Evolutionary conservation across 2,329 filamentous ascomycete genomes (phyloP).

Genomic region (Pseudocercospora eumusae): DNA sequence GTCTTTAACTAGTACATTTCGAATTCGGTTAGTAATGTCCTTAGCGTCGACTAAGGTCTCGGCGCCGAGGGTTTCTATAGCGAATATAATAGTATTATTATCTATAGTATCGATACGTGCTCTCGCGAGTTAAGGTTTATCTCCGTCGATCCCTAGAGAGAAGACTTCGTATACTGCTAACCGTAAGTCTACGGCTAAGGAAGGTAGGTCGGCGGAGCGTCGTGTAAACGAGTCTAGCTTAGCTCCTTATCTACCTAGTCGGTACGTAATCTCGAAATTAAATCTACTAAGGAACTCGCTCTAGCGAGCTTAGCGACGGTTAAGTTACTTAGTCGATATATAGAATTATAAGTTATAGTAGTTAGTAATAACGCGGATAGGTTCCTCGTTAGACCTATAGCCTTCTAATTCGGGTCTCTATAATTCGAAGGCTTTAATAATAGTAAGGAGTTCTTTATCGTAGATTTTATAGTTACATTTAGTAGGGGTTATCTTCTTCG

Average conservation of each 20-base stretch:
- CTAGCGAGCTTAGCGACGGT: not conserved
- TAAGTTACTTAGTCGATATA: not conserved
- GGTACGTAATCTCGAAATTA: not conserved
- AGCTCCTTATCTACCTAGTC: not conserved
- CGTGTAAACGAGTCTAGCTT: not conserved
- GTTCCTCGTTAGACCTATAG: not conserved
- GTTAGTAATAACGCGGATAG: not conserved
- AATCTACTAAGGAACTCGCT: not conserved
- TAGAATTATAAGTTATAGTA: not conserved
- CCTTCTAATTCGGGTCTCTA: not conserved
- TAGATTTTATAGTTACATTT: not conserved
- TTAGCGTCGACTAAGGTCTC: not conserved
- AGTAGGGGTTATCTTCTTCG: not conserved
- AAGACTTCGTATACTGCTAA: too few species aligned
- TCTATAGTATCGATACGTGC: not conserved
- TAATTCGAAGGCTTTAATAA: not conserved
- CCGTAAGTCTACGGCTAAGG: not conserved
- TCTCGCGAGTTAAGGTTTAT: too few species aligned
- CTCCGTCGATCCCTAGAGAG: too few species aligned
- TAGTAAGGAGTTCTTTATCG: not conserved
- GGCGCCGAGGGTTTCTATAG: not conserved
- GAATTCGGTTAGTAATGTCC: not conserved
- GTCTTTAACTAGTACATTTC: not conserved
- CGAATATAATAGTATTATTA: not conserved
- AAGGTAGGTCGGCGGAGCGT: too few species aligned